Base-by-base conservation (phyloP, 805 yeast genomes). In the Saturnispora galanensis region DNA sequence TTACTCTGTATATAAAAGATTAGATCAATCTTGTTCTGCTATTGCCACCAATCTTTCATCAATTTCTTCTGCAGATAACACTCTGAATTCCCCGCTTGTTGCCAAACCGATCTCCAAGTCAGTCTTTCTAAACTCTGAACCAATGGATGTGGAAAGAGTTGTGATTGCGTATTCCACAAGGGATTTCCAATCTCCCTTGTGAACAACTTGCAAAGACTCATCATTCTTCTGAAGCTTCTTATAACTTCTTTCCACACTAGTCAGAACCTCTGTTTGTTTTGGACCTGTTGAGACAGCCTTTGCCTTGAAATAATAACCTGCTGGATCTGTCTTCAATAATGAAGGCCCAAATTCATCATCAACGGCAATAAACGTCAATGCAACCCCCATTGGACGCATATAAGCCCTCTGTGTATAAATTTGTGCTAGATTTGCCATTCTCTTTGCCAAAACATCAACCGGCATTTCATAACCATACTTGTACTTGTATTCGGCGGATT, bases 401-500 rank as follows among this genome's bases (percentile, higher is more conserved):
- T 90, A 90, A 10, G 97, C 97, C 60, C 97, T 76, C 67, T 93
- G 98, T 35, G 98, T 93, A 65, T 88, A 93, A 50, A 93, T 77
- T 70, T 93, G 98, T 41, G 95, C 84, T 59, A 88, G 68, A 63
- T 93, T 93, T 45, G 97, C 97, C 84, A 93, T 82, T 62, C 97
- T 76, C 68, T 90, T 90, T 35, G 96, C 85, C 56, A 89, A 70
- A 26, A 84, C 86, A 59, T 87, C 96, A 50, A 85, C 86, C 3
- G 97, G 97, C 87, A 93, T 89, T 60, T 86, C 96, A 62, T 88
- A 93, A 35, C 98, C 98, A 63, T 86, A 85, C 62, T 85, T 83
- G 69, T 90, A 90, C 58, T 85, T 77, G 69, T 85, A 93, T 63
- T 93, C 97, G 13, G 95, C 88, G 28, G 97, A 94, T 66, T 93